Base-by-base conservation (phyloP, 768 basidiomycete species). In the Collybia sordida region DNA sequence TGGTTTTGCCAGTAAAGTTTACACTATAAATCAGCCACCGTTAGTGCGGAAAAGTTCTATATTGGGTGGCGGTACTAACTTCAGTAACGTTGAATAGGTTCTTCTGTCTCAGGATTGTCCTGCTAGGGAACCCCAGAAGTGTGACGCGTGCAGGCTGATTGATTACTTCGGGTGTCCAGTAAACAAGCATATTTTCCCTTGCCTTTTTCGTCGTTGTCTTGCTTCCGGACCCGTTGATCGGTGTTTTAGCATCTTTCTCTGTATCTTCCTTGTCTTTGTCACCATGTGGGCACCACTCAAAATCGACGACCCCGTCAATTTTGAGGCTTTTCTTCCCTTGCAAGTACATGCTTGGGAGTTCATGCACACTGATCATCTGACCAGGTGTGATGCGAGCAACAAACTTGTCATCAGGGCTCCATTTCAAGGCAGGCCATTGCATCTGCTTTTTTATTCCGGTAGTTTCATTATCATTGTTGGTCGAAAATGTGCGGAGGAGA, bases 1-100 rank as follows among this genome's bases (percentile, higher is more conserved):
- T 94, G 90, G 62, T 94, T 96, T 74, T 99, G 97, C 94, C 93
- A 99, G 69, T 89, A 88, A 37, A 99, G 80, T 72, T 97, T 97
- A 68, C 96, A 98, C 95, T 98, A 61, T 8, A 59, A 37, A 58
- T 37, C 25, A 50, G 21, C 21, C 31, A 25, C 17, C 17, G 31
- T 51, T 37, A 46, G 53, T 34, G 53, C 37, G 45, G 41, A 12
- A 25, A 42, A 28, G 22, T 34, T 15, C 12, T 50, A 22, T 24
- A 43, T 48, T 22, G 40, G 52, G 56, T 17, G 34, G 17, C 14
- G 31, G 37, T 22, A 77, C 83, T 58, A 60, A 93, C 96, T 80
- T 98, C 96, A 2, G 93, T 86, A 47, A 99, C 97, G 64, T 96
- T 95, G 78, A 98, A 98, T 53, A 99, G 65, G 67, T 99, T 98